Evolutionary conservation across 108 stramenopile genomes (phyloP).

Genomic region (Skeletonema grethae): DNA sequence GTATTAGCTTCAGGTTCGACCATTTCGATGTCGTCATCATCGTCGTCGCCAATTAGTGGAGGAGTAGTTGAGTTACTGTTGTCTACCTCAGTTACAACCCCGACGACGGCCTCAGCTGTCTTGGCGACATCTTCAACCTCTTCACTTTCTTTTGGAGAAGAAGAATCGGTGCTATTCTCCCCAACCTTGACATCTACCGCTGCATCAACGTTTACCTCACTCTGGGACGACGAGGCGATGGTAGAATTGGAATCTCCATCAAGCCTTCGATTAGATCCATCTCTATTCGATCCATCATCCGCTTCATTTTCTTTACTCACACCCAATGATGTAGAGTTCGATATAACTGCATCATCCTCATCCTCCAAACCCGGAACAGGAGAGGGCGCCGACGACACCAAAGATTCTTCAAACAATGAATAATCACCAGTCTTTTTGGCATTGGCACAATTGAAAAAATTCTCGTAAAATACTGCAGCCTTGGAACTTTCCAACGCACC

Average conservation of each 20-base stretch:
- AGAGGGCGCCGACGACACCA: slow-evolving; percentile 2
- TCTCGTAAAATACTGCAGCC: slow-evolving; percentile 73
- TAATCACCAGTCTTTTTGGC: slow-evolving; percentile 77
- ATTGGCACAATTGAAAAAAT: slow-evolving; percentile 63
- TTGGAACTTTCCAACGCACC: slow-evolving; percentile 27
- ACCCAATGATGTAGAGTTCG: background rate
- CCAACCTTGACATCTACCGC: background rate
- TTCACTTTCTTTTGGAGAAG: background rate
- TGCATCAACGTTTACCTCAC: background rate
- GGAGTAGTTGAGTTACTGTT: no score
- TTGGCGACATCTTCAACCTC: slow-evolving; percentile 1
- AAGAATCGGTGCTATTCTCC: background rate
- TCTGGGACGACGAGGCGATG: background rate
- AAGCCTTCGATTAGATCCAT: no score
- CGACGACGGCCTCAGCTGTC: background rate
- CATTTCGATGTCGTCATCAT: background rate
- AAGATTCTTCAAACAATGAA: slow-evolving; percentile 28
- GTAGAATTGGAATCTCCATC: background rate
- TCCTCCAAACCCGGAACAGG: background rate
- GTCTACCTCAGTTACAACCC: background rate
- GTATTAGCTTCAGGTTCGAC: background rate
- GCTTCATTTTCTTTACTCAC: background rate
- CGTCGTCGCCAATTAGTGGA: slow-evolving; percentile 5
- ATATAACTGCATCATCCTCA: background rate
- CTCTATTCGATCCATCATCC: no score